Conservation (phyloP, 192 early-diverging fungal species). For the Phycomyces blakesleeanus region DNA sequence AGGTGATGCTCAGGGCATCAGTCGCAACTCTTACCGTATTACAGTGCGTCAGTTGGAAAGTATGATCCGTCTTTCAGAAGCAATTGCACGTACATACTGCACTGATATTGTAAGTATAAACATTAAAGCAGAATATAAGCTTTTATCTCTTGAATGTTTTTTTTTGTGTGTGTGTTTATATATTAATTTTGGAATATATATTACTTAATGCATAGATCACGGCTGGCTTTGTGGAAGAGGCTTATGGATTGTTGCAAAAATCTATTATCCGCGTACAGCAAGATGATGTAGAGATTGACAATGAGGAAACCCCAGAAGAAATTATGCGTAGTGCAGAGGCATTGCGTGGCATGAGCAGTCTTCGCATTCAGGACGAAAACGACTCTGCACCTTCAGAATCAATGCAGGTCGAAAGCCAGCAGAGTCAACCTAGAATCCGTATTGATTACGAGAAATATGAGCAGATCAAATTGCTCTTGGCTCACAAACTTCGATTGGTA, state of each 20-base stretch:
- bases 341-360: slow-evolving; percentile 13
- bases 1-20: slow-evolving; percentile 72
- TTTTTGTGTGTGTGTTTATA: too few species aligned
- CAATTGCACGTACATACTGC: slow-evolving; percentile 85
- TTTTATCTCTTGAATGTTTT: too few species aligned
- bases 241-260: slow-evolving; percentile 75
- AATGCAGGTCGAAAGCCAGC: slow-evolving; percentile 27
- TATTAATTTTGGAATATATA: too few species aligned
- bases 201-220: slow-evolving; percentile 58
- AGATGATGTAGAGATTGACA: slow-evolving; percentile 68
- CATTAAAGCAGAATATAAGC: too few species aligned
- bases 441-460: slow-evolving; percentile 59
- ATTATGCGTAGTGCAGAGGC: slow-evolving; percentile 31
- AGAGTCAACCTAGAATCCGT: slow-evolving; percentile 41
- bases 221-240: slow-evolving; percentile 76
- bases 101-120: slow-evolving; percentile 42
- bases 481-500: slow-evolving; percentile 39
- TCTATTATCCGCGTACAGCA: slow-evolving; percentile 87
- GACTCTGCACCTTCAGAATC: slow-evolving; percentile 10
- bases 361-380: slow-evolving; percentile 12
- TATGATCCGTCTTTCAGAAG: slow-evolving; percentile 94
- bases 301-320: slow-evolving; percentile 34
- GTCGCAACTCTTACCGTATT: slow-evolving; percentile 79
- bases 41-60: slow-evolving; percentile 96
- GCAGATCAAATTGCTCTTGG: slow-evolving; percentile 49